phyloP scores from a whole-genome alignment of 257 asterid genomes.

The Solanum bulbocastanum region DNA sequence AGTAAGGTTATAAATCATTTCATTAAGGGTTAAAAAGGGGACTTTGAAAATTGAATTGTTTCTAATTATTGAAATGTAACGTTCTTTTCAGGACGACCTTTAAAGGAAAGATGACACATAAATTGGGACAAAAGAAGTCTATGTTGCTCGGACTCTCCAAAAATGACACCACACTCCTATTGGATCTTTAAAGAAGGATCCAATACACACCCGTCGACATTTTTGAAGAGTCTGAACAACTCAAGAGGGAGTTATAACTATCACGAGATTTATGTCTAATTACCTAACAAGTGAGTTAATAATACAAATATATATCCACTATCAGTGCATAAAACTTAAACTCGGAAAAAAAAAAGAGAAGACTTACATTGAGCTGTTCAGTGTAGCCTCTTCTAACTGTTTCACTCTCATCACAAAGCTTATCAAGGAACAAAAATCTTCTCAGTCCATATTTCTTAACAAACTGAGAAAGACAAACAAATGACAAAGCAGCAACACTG shows the following conservation, averaged over 20 bases:
- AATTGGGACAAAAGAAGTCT: neutral
- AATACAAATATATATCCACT: neutral
- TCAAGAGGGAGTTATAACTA: neutral
- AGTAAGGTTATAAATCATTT: neutral
- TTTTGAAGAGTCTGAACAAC: neutral
- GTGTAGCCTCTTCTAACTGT: constrained; percentile 11
- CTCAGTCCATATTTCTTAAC: constrained; percentile 9
- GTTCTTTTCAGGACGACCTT: neutral
- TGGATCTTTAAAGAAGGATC: neutral
- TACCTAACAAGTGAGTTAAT: neutral
- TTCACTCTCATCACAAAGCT: constrained; percentile 15
- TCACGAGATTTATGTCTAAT: neutral
- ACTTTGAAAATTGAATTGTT: neutral
- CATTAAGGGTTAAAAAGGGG: neutral
- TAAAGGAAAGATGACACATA: neutral
- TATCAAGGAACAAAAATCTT: constrained; percentile 14
- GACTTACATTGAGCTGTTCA: constrained; percentile 10
- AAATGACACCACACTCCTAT: neutral
- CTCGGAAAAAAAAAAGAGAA: neutral
- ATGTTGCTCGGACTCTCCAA: neutral
- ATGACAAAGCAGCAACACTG: constrained; percentile 10
- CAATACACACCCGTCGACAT: neutral
- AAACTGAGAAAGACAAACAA: constrained; percentile 6
- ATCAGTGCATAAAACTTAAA: neutral
- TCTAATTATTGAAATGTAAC: too few species aligned